These are phyloP conservation scores for Neotropicomus parvogracilis DNA, from an alignment of 1,284 basidiomycete genomes.

Conservation along the genomic window DNA sequence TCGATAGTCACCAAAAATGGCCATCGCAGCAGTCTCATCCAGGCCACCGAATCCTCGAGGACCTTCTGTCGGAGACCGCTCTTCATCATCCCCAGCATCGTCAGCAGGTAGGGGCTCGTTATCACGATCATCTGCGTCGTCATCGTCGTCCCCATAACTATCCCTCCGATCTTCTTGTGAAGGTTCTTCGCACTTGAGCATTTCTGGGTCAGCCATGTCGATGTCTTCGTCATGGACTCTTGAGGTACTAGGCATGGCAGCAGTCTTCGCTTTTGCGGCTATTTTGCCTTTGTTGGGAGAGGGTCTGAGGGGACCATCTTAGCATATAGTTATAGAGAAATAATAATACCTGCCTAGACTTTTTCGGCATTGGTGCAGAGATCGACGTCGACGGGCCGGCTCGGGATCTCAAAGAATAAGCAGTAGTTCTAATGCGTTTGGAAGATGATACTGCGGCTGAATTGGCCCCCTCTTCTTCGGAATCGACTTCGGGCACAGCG, in stretches of 20 bases:
- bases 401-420: conserved; percentile 67
- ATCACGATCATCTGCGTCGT: conserved; percentile 47
- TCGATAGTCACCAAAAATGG: conserved; percentile 80
- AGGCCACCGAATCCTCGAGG: conserved; percentile 52
- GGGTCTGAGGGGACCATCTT: conserved; percentile 35
- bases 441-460: conserved; percentile 42
- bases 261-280: conserved; percentile 55
- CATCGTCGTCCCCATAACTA: conserved; percentile 40
- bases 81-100: conserved; percentile 43
- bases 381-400: conserved; percentile 41
- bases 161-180: conserved; percentile 48
- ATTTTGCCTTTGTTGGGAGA: conserved; percentile 60
- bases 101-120: conserved; percentile 39
- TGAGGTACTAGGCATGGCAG: conserved; percentile 57
- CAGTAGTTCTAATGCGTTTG: conserved; percentile 55
- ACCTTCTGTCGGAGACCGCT: conserved; percentile 30
- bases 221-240: conserved; percentile 65
- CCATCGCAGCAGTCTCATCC: conserved; percentile 74
- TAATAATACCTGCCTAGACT: conserved; percentile 49
- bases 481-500: conserved; percentile 62
- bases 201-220: conserved; percentile 68
- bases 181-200: conserved; percentile 53
- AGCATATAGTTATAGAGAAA: conserved; percentile 15
- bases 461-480: conserved; percentile 53
- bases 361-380: conserved; percentile 65